Base-by-base conservation (phyloP, 2,329 filamentous ascomycete genomes). In the Penicillium paneum region DNA sequence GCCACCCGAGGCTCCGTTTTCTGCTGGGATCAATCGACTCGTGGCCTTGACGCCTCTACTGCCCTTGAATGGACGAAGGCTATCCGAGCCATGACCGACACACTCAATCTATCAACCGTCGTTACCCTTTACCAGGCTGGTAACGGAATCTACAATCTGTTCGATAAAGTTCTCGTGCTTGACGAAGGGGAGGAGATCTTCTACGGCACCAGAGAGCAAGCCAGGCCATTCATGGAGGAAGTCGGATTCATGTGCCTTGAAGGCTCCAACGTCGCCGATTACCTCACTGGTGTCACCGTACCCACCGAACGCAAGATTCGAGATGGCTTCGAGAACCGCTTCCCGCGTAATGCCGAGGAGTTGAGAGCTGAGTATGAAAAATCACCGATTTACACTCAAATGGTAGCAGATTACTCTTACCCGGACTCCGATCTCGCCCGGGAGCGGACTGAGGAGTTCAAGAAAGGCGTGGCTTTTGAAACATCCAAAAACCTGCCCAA, bases 91-190 rank as follows among this genome's bases (percentile, higher is more conserved):
- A 76, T 88, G 79, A 87, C 85, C 0, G 83, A 88, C 57, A 78
- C 85, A 1, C 72, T 83, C 4, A 82, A 83, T 0, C 72, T 86
- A 4, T 74, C 83, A 0, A 81, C 83, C 0, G 82, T 87, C 43
- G 83, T 87, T 12, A 86, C 84, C 0, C 75, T 88, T 0, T 89
- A 90, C 66, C 87, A 89, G 65, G 86, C 87, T 3, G 84, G 84
- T 6, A 87, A 89, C 52, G 83, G 81, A 24, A 88, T 89, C 55
- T 88, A 87, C 66, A 76, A 87, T 26, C 77, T 85, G 0, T 89
- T 89, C 65, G 85, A 89, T 67, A 89, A 89, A 64, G 85, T 88
- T 0, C 75, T 89, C 0, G 80, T 89, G 8, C 77, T 89, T 3
- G 85, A 89, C 43, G 80, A 83, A 54, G 86, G 86, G 43, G 83